Evolutionary conservation across 768 basidiomycete species (phyloP).

Genomic region (Boletus eberwhitei): DNA sequence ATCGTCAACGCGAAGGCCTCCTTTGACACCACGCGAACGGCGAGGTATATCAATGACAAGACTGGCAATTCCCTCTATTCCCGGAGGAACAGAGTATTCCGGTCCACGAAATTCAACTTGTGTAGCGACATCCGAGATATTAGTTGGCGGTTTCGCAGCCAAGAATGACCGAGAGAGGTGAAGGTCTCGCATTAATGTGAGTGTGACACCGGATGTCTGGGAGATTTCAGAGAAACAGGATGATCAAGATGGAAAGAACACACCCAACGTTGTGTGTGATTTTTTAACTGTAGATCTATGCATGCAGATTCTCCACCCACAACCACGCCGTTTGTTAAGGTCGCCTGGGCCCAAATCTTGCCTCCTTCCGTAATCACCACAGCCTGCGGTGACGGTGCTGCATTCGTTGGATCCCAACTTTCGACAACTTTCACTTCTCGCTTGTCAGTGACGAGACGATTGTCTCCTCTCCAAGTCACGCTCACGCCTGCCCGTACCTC

Average conservation of each 20-base stretch:
- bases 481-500: constrained; percentile 70
- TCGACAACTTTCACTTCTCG: constrained; percentile 66
- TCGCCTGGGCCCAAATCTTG: constrained; percentile 74
- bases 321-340: constrained; percentile 56
- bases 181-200: constrained; percentile 60
- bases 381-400: constrained; percentile 46
- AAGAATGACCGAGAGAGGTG: constrained; percentile 43
- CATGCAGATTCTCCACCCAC: constrained; percentile 69
- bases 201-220: constrained; percentile 65
- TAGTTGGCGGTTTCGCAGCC: constrained; percentile 27
- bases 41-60: constrained; percentile 79
- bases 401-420: constrained; percentile 35
- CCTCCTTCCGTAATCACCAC: constrained; percentile 74
- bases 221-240: constrained; percentile 1
- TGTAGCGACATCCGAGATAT: constrained; percentile 63
- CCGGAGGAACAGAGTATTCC: constrained; percentile 72
- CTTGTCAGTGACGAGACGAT: constrained; percentile 60
- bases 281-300: constrained; percentile 76
- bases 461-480: constrained; percentile 75
- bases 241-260: constrained; percentile 6
- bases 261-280: constrained; percentile 79
- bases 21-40: constrained; percentile 59
- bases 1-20: constrained; percentile 57
- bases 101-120: constrained; percentile 69
- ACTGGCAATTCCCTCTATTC: constrained; percentile 73